Conservation (phyloP, 2,329 filamentous ascomycete species). For the Colletotrichum agaves region DNA sequence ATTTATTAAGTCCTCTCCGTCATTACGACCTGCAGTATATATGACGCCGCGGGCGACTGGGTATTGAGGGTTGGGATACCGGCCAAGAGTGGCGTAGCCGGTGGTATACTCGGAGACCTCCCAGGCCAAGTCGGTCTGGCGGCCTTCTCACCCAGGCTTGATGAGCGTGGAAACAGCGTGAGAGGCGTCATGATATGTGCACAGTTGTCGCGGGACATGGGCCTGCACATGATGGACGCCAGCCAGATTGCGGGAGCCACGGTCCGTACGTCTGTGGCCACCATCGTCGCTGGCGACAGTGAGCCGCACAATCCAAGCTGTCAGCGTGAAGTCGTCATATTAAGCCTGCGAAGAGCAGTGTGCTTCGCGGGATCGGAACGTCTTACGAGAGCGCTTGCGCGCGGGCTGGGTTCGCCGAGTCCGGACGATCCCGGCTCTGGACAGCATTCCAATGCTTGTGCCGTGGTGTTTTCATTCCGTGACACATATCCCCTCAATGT, state of each 20-base stretch:
- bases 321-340: conserved; percentile 45
- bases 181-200: conserved; percentile 56
- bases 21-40: conserved; percentile 56
- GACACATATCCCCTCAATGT: conserved; percentile 47
- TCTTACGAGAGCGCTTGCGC: conserved; percentile 44
- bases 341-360: conserved; percentile 47
- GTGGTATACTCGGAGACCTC: conserved; percentile 49
- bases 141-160: conserved; percentile 67
- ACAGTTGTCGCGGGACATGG: conserved; percentile 52
- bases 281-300: conserved; percentile 42
- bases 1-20: conserved; percentile 53
- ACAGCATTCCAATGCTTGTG: conserved; percentile 41
- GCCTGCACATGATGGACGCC: conserved; percentile 40
- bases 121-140: conserved; percentile 59
- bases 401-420: conserved; percentile 42
- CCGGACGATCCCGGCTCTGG: conserved; percentile 44
- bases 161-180: conserved; percentile 56
- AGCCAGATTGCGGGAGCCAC: conserved; percentile 31
- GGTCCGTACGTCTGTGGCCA: conserved; percentile 43
- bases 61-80: conserved; percentile 70
- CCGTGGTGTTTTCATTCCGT: conserved; percentile 47
- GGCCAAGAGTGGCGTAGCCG: conserved; percentile 53
- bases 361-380: conserved; percentile 49
- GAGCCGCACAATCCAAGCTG: conserved; percentile 43
- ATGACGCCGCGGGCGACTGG: conserved; percentile 70